Base-by-base conservation (phyloP, 371 early-diverging fungal species). In the Syncephalastrum sp. region DNA sequence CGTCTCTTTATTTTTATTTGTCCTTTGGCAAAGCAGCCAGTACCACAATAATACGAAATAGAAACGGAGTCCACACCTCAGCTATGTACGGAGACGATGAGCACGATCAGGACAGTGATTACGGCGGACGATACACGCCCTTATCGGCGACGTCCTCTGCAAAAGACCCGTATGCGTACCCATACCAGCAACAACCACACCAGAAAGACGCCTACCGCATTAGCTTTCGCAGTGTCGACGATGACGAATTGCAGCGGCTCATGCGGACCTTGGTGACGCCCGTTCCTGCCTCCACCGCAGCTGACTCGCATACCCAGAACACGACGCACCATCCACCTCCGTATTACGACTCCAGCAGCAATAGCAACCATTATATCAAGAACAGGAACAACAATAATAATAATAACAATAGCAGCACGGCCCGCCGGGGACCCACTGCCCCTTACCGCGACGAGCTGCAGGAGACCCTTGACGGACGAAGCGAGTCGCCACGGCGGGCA, bases 221-320 rank as follows among this genome's bases (percentile, higher is more conserved):
- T 44, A 59, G 59, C 15, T 59, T 64, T 25, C 65, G 51, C 42
- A 64, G 65, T 44, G 50, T 64, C 14, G 65, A 64, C 65, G 65
- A 64, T 42, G 65, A 64, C 16, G 65, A 64, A 59, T 54, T 64
- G 23, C 55, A 53, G 33, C 65, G 56, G 5, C 42, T 64, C 42
- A 59, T 59, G 56, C 59, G 65, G 42, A 54, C 56, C 10, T 49
- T 64, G 12, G 49, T 59, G 23, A 64, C 65, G 16, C 65, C 65
- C 6, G 49, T 50, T 19, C 65, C 65, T 51, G 42, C 49, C 29
- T 49, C 43, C 10, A 23, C 10, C 47, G 23, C 41, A 16, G 15
- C n/a, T 46, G 47, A 23, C 7, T 46, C 23, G 3, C 13, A 46
- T 23, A 19, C 8, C 38, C 38, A 5, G 8, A 33, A 33, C 8